Evolutionary conservation across 768 basidiomycete species (phyloP).

Genomic region (Mycena galopus): DNA sequence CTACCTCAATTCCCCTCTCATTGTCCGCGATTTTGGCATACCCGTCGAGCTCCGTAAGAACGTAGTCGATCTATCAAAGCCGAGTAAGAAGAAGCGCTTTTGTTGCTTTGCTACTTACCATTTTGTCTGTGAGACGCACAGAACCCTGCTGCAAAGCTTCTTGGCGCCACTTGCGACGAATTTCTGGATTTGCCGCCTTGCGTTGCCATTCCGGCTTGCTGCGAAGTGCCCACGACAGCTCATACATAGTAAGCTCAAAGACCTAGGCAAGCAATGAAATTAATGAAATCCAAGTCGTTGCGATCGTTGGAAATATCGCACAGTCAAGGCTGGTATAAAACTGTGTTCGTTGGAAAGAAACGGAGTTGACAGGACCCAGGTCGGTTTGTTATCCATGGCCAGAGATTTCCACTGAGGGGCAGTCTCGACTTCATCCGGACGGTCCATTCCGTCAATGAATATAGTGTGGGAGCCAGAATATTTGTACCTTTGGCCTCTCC

Average conservation of each 20-base stretch:
- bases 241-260: conserved; percentile 2
- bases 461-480: too few species aligned
- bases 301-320: too few species aligned
- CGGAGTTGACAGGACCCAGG: too few species aligned
- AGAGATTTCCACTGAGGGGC: too few species aligned
- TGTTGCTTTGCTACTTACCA: conserved; percentile 19
- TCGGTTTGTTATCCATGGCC: too few species aligned
- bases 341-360: too few species aligned
- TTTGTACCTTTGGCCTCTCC: too few species aligned
- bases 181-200: conserved; percentile 20
- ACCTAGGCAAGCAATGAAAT: conserved; percentile 29
- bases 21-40: conserved; percentile 36
- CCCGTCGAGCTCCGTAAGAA: conserved; percentile 35
- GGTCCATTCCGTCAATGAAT: too few species aligned
- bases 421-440: too few species aligned
- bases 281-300: neutral
- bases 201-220: conserved; percentile 26
- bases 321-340: too few species aligned
- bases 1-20: conserved; percentile 34
- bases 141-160: conserved; percentile 17
- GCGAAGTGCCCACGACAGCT: conserved; percentile 28
- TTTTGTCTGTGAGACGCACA: neutral
- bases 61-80: conserved; percentile 17
- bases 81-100: too few species aligned
- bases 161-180: conserved; percentile 26